These are phyloP conservation scores for Omphalea diandra DNA, from an alignment of 441 rosid genomes.

Conservation along the genomic window DNA sequence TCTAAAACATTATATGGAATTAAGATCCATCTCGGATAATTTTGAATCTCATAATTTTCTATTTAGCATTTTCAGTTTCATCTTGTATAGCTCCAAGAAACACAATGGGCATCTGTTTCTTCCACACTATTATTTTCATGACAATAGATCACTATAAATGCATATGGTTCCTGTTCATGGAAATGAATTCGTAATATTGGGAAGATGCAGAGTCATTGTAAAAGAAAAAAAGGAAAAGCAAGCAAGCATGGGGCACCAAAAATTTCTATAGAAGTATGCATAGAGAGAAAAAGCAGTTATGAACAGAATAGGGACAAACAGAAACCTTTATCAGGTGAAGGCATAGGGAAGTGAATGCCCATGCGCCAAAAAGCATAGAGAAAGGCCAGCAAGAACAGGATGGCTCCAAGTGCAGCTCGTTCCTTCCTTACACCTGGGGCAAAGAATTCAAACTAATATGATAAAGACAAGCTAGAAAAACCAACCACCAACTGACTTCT, in stretches of 20 bases:
- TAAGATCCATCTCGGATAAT: not conserved
- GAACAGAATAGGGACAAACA: conserved; percentile 12
- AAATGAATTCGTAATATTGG: not conserved
- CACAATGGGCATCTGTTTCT: not conserved
- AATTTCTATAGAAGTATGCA: not conserved
- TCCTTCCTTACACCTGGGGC: conserved; percentile 84
- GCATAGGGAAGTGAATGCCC: conserved; percentile 99
- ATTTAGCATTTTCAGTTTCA: not conserved
- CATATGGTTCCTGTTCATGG: not conserved
- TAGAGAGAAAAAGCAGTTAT: not conserved
- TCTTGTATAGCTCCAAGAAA: not conserved
- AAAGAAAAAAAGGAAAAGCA: no score
- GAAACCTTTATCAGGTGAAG: conserved; percentile 88
- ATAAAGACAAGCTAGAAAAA: not conserved
- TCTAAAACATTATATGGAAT: not conserved
- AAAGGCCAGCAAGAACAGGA: conserved; percentile 83
- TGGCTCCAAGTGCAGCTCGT: conserved; percentile 91
- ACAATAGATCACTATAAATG: not conserved
- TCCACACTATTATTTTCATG: not conserved
- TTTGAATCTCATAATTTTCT: not conserved
- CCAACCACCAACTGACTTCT: not conserved
- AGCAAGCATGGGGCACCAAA: not conserved
- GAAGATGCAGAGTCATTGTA: not conserved
- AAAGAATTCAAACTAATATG: not conserved
- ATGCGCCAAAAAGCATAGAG: conserved; percentile 99